Base-by-base conservation (phyloP, 116 monocot species). In the Cymodocea nodosa region DNA sequence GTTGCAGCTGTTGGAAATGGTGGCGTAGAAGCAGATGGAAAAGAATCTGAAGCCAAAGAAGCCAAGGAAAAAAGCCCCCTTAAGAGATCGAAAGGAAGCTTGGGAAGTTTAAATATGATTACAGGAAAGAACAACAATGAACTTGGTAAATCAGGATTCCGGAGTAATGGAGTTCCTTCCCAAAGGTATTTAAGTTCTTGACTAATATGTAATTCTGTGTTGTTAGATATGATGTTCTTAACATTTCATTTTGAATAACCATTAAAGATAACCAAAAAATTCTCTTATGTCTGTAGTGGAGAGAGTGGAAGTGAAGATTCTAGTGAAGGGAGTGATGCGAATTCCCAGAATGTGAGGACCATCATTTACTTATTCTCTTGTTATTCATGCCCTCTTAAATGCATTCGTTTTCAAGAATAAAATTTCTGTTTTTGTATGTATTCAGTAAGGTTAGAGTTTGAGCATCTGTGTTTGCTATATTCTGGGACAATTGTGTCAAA, bases 261-360 rank as follows among this genome's bases (percentile, higher is more conserved):
- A 20, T 58, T 49, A 9, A 37, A 15, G 23, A 34, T 24, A 15
- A 30, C 30, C 17, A 37, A 50, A 66, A 52, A 66, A 24, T 51
- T 52, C 39, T 64, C 23, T 24, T 48, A 8, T 60, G n/a, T 51
- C 51, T 63, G 62, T 70, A 88, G 89, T 63, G 84, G 83, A 39
- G 92, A 98, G 39, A 98, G 98, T 76, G 86, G 80, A 82, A 98
- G 86, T 71, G 98, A 92, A 69, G 92, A 80, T 68, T 92, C 92
- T 73, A 92, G 92, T 59, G 92, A 86, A 73, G 95, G 90, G 78
- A 98, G 98, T 81, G 92, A 98, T 81, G 78, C 79, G 35, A 86
- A 89, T 77, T 91, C 98, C 64, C 86, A 98, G 59, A 98, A 91
- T 81, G 98, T 92, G 62, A 77, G 87, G 35, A 44, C 18, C 39